phyloP scores from a whole-genome alignment of 176 grass and related monocot species.

The Dendrocalamus sinicus region DNA sequence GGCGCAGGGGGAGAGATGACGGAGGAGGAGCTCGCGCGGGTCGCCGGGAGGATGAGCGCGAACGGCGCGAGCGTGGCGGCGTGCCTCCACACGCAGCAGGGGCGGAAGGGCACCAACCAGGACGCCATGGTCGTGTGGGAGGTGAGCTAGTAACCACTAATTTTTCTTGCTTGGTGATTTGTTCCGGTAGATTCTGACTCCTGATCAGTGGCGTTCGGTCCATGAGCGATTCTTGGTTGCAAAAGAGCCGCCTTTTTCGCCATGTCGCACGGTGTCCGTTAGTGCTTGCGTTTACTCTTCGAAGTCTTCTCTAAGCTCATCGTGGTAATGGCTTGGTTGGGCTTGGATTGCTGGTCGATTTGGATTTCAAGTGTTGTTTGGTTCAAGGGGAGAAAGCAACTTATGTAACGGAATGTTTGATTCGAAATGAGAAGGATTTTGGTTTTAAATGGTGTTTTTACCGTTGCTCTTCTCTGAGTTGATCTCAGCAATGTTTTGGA shows the following conservation, averaged over 20 bases:
- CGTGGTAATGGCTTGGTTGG: slow-evolving; percentile 33
- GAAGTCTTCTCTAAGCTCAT: slow-evolving; percentile 21
- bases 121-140: slow-evolving; percentile 98
- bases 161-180: slow-evolving; percentile 29
- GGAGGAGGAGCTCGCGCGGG: slow-evolving; percentile 67
- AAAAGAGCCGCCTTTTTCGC: slow-evolving; percentile 26
- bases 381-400: neutral
- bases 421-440: slow-evolving; percentile 42
- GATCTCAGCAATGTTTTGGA: slow-evolving; percentile 17
- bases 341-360: slow-evolving; percentile 32
- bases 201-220: slow-evolving; percentile 14
- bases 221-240: slow-evolving; percentile 36
- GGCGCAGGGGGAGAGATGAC: slow-evolving; percentile 44
- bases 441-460: neutral
- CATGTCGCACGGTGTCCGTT: neutral
- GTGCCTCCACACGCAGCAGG: slow-evolving; percentile 96
- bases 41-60: slow-evolving; percentile 72
- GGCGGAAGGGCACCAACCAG: slow-evolving; percentile 96
- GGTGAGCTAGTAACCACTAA: slow-evolving; percentile 52
- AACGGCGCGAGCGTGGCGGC: slow-evolving; percentile 67
- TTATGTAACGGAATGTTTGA: neutral
- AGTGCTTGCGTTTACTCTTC: slow-evolving; percentile 36
- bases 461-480: neutral
- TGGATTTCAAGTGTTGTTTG: slow-evolving; percentile 28
- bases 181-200: slow-evolving; percentile 30